phyloP scores from a whole-genome alignment of 2,329 filamentous ascomycete species.

The Fusarium sambucinum region DNA sequence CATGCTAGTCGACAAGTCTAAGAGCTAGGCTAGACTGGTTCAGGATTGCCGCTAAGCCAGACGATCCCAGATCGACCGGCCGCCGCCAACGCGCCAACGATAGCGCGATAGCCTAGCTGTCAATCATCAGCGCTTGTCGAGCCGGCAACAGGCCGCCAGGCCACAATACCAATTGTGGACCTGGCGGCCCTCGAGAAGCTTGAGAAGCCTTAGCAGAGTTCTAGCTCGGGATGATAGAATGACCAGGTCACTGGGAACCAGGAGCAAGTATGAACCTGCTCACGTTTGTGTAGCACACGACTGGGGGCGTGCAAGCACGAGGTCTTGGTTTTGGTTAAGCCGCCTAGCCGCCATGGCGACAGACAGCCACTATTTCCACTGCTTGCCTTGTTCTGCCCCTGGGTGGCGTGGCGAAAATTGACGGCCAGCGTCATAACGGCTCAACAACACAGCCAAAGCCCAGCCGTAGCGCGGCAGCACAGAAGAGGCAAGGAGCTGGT shows the following conservation, averaged over 20 bases:
- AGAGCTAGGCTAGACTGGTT: constrained; percentile 8
- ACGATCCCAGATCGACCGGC: constrained; percentile 46
- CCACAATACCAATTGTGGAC: constrained; percentile 34
- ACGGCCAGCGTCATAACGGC: constrained; percentile 30
- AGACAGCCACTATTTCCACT: constrained; percentile 18
- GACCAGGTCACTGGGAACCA: neutral
- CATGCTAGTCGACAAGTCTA: constrained; percentile 14
- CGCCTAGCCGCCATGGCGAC: constrained; percentile 4
- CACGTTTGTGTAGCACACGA: neutral
- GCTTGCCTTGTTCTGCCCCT: constrained; percentile 7
- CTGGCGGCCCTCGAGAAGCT: constrained; percentile 34
- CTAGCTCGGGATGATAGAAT: constrained; percentile 41
- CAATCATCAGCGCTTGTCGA: constrained; percentile 43
- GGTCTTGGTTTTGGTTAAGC: constrained; percentile 7
- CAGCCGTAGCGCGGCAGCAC: constrained; percentile 41
- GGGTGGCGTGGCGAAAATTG: constrained; percentile 23
- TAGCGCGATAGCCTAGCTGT: constrained; percentile 44
- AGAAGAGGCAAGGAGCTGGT: constrained; percentile 27
- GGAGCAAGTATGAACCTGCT: constrained; percentile 4
- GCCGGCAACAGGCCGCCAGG: constrained; percentile 37
- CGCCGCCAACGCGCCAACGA: constrained; percentile 23
- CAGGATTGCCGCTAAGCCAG: constrained; percentile 38
- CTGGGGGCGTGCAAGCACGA: constrained; percentile 17
- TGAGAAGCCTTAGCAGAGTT: constrained; percentile 47
- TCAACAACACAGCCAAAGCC: constrained; percentile 26